These are phyloP conservation scores for Kwoniella europaea DNA, from an alignment of 768 basidiomycete species.

Conservation along the genomic window DNA sequence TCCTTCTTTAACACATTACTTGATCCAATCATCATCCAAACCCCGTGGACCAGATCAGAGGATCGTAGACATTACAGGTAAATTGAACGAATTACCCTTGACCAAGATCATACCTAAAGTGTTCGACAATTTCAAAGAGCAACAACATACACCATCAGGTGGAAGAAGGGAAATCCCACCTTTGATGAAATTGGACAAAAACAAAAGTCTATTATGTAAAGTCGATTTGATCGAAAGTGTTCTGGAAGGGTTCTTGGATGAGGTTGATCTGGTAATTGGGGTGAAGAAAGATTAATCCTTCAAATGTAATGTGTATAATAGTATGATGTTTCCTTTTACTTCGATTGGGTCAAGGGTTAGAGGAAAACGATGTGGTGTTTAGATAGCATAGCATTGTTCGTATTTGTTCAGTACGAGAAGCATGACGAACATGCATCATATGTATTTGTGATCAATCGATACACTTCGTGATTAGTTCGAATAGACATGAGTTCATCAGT, in stretches of 20 bases:
- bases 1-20: slow-evolving; percentile 25
- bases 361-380: neutral
- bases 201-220: slow-evolving; percentile 19
- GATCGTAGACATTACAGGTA: slow-evolving; percentile 11
- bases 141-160: slow-evolving; percentile 1
- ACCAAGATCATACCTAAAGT: neutral
- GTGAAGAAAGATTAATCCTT: neutral
- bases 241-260: slow-evolving; percentile 12
- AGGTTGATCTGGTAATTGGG: slow-evolving; percentile 13
- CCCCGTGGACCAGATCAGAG: slow-evolving; percentile 17
- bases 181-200: slow-evolving; percentile 20
- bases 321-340: too few relatives aligned
- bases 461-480: too few relatives aligned
- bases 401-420: neutral
- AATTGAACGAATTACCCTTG: slow-evolving; percentile 9
- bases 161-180: slow-evolving; percentile 18
- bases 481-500: too few relatives aligned
- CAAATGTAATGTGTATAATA: too few relatives aligned
- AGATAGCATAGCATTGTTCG: neutral
- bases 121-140: slow-evolving; percentile 2
- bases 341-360: too few relatives aligned
- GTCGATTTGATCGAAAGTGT: slow-evolving; percentile 23
- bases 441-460: too few relatives aligned
- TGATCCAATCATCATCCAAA: slow-evolving; percentile 20
- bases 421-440: neutral